Evolutionary conservation across 495 filamentous ascomycete species (phyloP).

Genomic region (Pyrenula aspistea): DNA sequence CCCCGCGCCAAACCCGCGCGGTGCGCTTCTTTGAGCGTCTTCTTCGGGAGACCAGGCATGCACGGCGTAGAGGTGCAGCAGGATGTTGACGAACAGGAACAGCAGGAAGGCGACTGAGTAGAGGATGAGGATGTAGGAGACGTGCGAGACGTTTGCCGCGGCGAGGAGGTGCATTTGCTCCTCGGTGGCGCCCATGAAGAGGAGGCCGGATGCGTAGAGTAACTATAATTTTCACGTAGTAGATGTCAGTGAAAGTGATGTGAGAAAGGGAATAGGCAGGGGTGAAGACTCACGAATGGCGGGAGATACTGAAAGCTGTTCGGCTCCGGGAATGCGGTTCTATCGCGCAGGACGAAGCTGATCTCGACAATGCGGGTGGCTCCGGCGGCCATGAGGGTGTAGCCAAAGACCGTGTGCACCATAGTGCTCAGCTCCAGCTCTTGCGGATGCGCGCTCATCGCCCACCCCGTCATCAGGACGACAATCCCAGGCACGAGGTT

Average conservation of each 20-base stretch:
- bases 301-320: constrained; percentile 91
- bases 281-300: constrained; percentile 60
- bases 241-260: too few relatives aligned
- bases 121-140: constrained; percentile 81
- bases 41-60: constrained; percentile 35
- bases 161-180: constrained; percentile 79
- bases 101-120: constrained; percentile 83
- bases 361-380: constrained; percentile 80
- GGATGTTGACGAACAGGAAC: constrained; percentile 78
- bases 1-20: constrained; percentile 15
- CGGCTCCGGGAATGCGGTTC: constrained; percentile 42
- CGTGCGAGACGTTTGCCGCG: constrained; percentile 65
- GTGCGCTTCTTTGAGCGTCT: constrained; percentile 15
- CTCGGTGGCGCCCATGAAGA: constrained; percentile 96
- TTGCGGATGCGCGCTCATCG: constrained; percentile 85
- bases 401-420: constrained; percentile 88
- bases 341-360: constrained; percentile 71
- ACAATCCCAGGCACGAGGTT: constrained; percentile 90
- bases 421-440: constrained; percentile 68
- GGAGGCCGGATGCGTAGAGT: constrained; percentile 84
- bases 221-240: constrained; percentile 37
- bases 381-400: constrained; percentile 87
- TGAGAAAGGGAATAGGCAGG: constrained; percentile 1
- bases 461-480: constrained; percentile 87
- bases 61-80: constrained; percentile 71